Evolutionary conservation across 164 flowering plant genomes (phyloP), one percentile per base, ranked within the genome.

Genomic region (Houttuynia cordata): DNA sequence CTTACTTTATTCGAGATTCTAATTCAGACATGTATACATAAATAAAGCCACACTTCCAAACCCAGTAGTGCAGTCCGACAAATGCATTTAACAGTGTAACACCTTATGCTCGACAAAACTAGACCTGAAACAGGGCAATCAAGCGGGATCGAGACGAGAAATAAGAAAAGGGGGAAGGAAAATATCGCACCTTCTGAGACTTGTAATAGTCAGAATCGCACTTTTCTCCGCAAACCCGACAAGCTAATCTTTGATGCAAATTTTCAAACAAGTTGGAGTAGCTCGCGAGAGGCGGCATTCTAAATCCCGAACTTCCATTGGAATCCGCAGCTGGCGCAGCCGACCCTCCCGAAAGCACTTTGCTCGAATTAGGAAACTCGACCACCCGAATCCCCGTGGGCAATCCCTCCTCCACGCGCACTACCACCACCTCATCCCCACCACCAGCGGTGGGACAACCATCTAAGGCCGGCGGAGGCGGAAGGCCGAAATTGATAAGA

Each of bases 351-450:
- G 68, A n/a, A 20, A 79, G 55, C 0, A 76, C 78, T 51, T 77
- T 82, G 57, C 68, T 51, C 7, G 88, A 74, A 73, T 80, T 81
- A 1, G 88, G 94, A 55, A 61, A 67, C 3, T 78, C 86, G 54
- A 75, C 86, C 19, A 94, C 91, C 56, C 86, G 79, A 47, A 94
- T 71, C 22, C 96, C 97, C 74, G 63, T 62, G 1, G 96, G 96
- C 12, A 83, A 77, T 15, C 91, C 96, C 52, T 85, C 91, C 75
- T 93, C 99, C 57, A 78, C 61, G 65, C 54, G 78, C 62, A 84
- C 80, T 68, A 22, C 51, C 10, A 8, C 39, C 10, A 6, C 37
- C 8, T 60, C 72, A 34, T 18, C 23, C 54, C 18, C 69, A 24
- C 62, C 72, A 30, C 60, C 80, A 25, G 52, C 76, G 57, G 37